phyloP scores from a whole-genome alignment of 495 filamentous ascomycete genomes.

The Penicillium ochrochloron region DNA sequence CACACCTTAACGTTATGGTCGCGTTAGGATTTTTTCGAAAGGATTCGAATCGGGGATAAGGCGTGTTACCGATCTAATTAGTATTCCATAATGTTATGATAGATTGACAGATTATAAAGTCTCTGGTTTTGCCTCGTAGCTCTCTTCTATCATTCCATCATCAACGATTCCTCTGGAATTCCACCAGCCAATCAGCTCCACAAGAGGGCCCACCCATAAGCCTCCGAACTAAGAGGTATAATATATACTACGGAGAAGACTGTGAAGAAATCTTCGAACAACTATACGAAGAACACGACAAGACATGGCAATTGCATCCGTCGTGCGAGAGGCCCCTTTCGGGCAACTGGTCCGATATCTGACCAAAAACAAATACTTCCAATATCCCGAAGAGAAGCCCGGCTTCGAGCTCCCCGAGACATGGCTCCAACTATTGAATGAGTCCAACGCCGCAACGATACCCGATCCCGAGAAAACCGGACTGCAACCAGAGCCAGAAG shows the following conservation, averaged over 20 bases:
- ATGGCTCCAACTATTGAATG: conserved; percentile 43
- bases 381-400: conserved; percentile 59
- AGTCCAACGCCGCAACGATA: conserved; percentile 13
- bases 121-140: not conserved
- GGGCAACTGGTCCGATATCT: conserved; percentile 59
- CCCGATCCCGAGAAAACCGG: conserved; percentile 2
- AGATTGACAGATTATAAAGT: not conserved
- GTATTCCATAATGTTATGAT: not conserved
- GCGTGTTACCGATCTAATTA: not conserved
- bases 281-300: not conserved
- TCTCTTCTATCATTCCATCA: not conserved
- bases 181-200: not conserved
- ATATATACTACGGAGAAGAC: too few species aligned
- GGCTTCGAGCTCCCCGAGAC: conserved; percentile 54
- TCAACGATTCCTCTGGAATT: not conserved
- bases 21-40: conserved; percentile 4
- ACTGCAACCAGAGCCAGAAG: not conserved
- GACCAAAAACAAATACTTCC: conserved; percentile 51
- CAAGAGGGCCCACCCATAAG: not conserved
- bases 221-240: not conserved
- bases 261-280: too few species aligned
- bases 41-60: conserved; percentile 1
- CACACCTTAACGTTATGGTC: conserved; percentile 2
- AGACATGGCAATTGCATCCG: conserved; percentile 24
- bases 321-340: conserved; percentile 56